These are phyloP conservation scores for Cantharellus anzutake DNA, from an alignment of 768 basidiomycete genomes.

Conservation along the genomic window DNA sequence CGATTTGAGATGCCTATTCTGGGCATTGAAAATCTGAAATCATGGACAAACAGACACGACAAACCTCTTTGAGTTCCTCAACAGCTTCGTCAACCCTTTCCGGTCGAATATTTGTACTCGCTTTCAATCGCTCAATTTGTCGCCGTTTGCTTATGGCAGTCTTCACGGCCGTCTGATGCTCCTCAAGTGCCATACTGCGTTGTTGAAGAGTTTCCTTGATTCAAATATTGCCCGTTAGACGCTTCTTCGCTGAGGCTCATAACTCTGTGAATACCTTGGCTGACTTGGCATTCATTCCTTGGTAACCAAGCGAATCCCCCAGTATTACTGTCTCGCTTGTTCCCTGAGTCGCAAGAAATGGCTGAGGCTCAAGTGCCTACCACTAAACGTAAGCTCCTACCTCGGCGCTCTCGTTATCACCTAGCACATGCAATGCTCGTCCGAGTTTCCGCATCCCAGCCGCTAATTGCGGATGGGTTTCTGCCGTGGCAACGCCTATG, in stretches of 20 bases:
- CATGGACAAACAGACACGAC: slow-evolving; percentile 6
- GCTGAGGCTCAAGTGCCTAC: not conserved
- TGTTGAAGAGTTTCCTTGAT: slow-evolving; percentile 60
- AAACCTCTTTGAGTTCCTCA: slow-evolving; percentile 83
- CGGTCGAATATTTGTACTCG: slow-evolving; percentile 66
- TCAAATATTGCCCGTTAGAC: not conserved
- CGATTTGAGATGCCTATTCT: slow-evolving; percentile 70
- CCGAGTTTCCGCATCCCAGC: slow-evolving; percentile 75
- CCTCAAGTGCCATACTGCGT: slow-evolving; percentile 80
- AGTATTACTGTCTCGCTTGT: slow-evolving; percentile 89
- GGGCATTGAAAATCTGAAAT: slow-evolving; percentile 1
- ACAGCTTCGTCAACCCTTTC: slow-evolving; percentile 80
- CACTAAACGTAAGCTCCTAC: slow-evolving; percentile 10
- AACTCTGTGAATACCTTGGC: slow-evolving; percentile 36
- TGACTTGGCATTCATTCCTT: slow-evolving; percentile 89
- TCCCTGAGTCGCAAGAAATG: slow-evolving; percentile 20
- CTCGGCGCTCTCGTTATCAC: slow-evolving; percentile 80
- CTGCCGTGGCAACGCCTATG: slow-evolving; percentile 73
- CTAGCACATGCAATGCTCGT: slow-evolving; percentile 66
- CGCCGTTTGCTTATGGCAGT: slow-evolving; percentile 82
- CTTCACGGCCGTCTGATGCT: slow-evolving; percentile 86
- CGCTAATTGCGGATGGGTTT: slow-evolving; percentile 68
- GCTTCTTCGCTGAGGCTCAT: not conserved
- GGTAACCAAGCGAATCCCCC: slow-evolving; percentile 92
- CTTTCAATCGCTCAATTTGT: slow-evolving; percentile 75